Evolutionary conservation across 2,329 filamentous ascomycete genomes (phyloP).

Genomic region (Botryotinia calthae): DNA sequence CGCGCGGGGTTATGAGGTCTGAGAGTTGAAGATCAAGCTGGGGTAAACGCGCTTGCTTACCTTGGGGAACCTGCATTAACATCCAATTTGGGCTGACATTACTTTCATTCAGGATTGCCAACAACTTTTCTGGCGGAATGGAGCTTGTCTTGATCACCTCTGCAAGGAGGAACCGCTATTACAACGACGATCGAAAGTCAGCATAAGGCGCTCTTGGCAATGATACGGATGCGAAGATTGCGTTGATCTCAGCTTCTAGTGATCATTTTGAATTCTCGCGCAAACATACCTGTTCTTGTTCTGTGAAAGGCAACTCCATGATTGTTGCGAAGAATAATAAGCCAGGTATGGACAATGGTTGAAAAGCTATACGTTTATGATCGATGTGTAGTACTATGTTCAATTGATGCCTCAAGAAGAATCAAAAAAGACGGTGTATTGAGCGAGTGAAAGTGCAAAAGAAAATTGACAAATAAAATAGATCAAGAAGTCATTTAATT

Average conservation of each 20-base stretch:
- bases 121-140: conserved; percentile 45
- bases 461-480: conserved; percentile 24
- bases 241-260: conserved; percentile 20
- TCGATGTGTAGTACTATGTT: background rate
- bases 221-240: conserved; percentile 22
- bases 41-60: conserved; percentile 41
- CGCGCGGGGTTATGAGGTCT: conserved; percentile 6
- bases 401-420: background rate
- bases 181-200: conserved; percentile 22
- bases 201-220: conserved; percentile 22
- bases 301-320: conserved; percentile 35
- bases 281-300: conserved; percentile 38
- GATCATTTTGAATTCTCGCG: background rate
- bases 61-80: conserved; percentile 48
- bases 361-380: background rate
- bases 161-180: conserved; percentile 46
- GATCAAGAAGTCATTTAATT: conserved; percentile 29
- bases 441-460: conserved; percentile 22
- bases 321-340: background rate
- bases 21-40: conserved; percentile 23
- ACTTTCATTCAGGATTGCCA: conserved; percentile 42
- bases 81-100: conserved; percentile 48
- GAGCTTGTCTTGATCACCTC: conserved; percentile 50
- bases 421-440: background rate
- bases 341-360: background rate